Evolutionary conservation across 176 grass and related monocot genomes (phyloP).

Genomic region (Oryza meyeriana): DNA sequence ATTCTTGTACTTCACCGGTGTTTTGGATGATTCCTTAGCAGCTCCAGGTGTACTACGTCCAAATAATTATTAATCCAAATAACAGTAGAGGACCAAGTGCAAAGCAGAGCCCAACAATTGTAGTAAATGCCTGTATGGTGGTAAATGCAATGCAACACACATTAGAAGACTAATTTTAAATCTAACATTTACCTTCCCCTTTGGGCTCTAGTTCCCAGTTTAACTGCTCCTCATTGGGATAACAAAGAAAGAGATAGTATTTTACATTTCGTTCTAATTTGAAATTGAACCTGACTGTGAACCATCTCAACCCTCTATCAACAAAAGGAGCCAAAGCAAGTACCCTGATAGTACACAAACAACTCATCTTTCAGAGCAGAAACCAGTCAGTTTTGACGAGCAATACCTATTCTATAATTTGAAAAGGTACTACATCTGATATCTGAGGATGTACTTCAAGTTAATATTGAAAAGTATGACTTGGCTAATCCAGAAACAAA

Average conservation of each 20-base stretch:
- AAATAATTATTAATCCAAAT: conserved; percentile 72
- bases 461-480: not conserved
- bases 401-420: not conserved
- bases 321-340: conserved; percentile 90
- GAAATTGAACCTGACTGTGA: conserved; percentile 85
- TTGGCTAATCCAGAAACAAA: not conserved
- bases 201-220: conserved; percentile 28
- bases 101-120: conserved; percentile 69
- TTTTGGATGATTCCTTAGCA: not conserved
- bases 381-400: not conserved
- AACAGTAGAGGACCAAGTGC: conserved; percentile 62
- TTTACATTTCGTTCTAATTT: conserved; percentile 74
- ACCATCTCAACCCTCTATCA: conserved; percentile 83
- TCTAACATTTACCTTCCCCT: conserved; percentile 28
- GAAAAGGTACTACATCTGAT: not conserved
- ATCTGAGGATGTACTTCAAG: not conserved
- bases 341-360: conserved; percentile 46
- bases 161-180: conserved; percentile 15
- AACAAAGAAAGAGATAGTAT: not conserved
- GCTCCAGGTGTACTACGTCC: conserved; percentile 42
- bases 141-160: not conserved
- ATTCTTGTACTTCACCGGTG: not conserved
- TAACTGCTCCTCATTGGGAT: not conserved
- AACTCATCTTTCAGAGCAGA: conserved; percentile 15
- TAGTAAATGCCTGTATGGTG: conserved; percentile 67